Conservation (phyloP, 164 flowering plant genomes). For the Dillenia suffruticosa region DNA sequence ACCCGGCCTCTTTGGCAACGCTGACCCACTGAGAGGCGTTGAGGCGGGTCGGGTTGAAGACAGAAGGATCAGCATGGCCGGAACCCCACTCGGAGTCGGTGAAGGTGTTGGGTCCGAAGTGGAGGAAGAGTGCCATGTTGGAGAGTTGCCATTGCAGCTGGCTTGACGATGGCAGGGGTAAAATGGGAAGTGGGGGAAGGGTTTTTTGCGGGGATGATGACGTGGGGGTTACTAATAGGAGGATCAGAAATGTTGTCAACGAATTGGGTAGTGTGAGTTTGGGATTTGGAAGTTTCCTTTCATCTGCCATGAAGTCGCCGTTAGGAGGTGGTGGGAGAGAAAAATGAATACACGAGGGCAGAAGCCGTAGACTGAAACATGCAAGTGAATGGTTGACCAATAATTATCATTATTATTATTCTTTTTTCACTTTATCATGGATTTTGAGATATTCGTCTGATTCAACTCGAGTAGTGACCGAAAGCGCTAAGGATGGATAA, state of each 20-base stretch:
- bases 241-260: too few relatives aligned
- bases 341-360: too few relatives aligned
- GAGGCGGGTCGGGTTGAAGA: conserved; percentile 62
- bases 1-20: conserved; percentile 66
- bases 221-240: conserved; percentile 6
- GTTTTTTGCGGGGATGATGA: conserved; percentile 6
- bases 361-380: too few relatives aligned
- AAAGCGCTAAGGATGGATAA: too few relatives aligned
- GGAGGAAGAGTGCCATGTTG: conserved; percentile 80
- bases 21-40: conserved; percentile 78
- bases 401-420: too few relatives aligned
- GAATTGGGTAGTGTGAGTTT: not conserved
- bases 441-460: too few relatives aligned
- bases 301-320: not conserved
- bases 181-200: conserved; percentile 81
- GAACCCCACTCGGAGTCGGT: conserved; percentile 92
- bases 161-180: conserved; percentile 75
- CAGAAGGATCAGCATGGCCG: conserved; percentile 62
- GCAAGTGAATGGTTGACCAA: too few relatives aligned
- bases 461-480: too few relatives aligned
- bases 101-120: conserved; percentile 96
- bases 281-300: not conserved
- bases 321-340: not conserved
- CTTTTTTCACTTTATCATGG: too few relatives aligned
- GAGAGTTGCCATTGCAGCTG: conserved; percentile 88